Evolutionary conservation across 306 rosid species (phyloP), one percentile per base, ranked within the genome.

Genomic region (Styphnolobium japonicum): DNA sequence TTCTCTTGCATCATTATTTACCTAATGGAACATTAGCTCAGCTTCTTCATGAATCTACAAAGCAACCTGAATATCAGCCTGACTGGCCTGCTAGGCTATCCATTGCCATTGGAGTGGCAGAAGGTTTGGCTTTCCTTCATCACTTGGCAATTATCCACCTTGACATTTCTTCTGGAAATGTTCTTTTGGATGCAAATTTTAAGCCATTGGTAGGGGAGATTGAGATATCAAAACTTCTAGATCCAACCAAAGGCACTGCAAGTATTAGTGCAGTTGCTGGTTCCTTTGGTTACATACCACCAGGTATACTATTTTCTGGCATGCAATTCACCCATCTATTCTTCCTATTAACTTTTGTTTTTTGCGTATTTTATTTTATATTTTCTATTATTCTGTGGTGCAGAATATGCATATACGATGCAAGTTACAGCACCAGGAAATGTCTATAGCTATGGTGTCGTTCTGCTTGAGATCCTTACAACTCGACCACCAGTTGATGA

Each of bases 201-300:
- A 88, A 74, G 80, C 91, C 95, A 60, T 82, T 90, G 87, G 86
- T 90, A 15, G 92, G 92, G 53, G 95, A 90, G 86, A 86, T 90
- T 3, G 95, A 90, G 87, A 90, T 90, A 37, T 90, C 95, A 48
- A 90, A 90, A 81, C 91, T 90, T 43, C 70, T 90, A 14, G 95
- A 90, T 74, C 95, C 95, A 58, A 85, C 92, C 68, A 76, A 68
- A 85, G 95, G 95, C 75, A 90, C 95, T 15, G 91, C 91, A 21
- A 90, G 95, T 80, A 90, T 90, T 15, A 90, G 95, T 81, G 92
- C 92, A 18, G 92, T 90, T 71, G 95, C 95, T 14, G 95, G 95
- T 74, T 90, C 95, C 45, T 90, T 90, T 72, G 95, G 92, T 60
- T 90, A 90, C 56, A 90, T 90, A 83, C 91, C 95, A 34, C 95